A percentile compares a stretch with the other conserved stretches of the same genome.
Evolutionary conservation across 441 rosid species (phyloP).

Genomic region (Gossypium davidsonii): DNA sequence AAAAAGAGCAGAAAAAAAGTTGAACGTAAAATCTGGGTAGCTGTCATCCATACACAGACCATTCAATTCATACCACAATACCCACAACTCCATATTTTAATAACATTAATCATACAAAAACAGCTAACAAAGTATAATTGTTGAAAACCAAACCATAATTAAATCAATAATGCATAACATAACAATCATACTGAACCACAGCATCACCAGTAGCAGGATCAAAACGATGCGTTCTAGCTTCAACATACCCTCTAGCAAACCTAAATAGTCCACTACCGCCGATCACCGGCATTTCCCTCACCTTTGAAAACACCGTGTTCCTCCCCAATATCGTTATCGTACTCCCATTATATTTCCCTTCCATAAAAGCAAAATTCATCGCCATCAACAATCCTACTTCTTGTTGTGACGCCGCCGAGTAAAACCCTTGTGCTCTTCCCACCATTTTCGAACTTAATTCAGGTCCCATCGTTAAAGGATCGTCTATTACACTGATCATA

Average conservation of each 20-base stretch:
- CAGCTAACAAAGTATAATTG: neutral
- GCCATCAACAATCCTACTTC: conserved; percentile 39
- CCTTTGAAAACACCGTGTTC: conserved; percentile 26
- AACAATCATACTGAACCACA: conserved; percentile 39
- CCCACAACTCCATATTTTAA: too few species aligned
- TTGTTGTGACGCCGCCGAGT: conserved; percentile 37
- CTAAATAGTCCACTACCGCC: conserved; percentile 67
- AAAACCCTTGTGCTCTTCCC: conserved; percentile 62
- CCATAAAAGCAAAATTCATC: conserved; percentile 47
- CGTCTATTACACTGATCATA: conserved; percentile 40
- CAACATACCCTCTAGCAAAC: conserved; percentile 50
- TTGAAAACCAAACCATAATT: neutral
- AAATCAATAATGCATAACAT: conserved; percentile 43
- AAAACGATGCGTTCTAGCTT: conserved; percentile 29
- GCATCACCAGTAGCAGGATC: conserved; percentile 30
- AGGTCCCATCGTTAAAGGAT: conserved; percentile 44
- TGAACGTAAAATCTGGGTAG: neutral
- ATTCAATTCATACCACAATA: neutral
- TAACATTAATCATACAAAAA: too few species aligned
- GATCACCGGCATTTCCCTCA: conserved; percentile 65
- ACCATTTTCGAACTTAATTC: conserved; percentile 40
- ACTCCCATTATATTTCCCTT: conserved; percentile 57
- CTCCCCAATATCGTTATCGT: conserved; percentile 45
- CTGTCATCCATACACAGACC: neutral
- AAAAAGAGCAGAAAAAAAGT: neutral